Conservation (phyloP, 345 rosid species). For the Noccaea caerulescens region DNA sequence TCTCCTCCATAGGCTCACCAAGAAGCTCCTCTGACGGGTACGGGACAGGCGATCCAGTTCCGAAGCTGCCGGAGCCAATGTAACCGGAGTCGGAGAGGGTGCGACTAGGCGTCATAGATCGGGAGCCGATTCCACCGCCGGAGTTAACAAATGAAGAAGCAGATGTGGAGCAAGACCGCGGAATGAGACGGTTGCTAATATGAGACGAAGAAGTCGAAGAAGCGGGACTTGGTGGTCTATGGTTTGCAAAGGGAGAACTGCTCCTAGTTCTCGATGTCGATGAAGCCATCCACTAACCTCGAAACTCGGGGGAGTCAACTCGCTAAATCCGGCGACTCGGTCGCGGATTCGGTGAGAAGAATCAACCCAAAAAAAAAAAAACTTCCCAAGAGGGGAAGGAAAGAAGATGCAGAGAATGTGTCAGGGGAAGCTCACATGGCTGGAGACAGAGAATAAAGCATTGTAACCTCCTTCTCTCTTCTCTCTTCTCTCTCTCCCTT, state of each 20-base stretch:
- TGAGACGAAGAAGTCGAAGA: conserved; percentile 74
- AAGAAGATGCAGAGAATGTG: conserved; percentile 56
- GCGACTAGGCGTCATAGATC: conserved; percentile 84
- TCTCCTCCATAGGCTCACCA: conserved; percentile 65
- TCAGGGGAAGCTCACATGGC: conserved; percentile 88
- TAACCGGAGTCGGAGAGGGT: conserved; percentile 63
- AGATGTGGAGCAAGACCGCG: conserved; percentile 80
- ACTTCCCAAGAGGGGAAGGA: background rate
- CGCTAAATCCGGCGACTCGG: conserved; percentile 50
- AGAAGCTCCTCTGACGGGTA: conserved; percentile 72
- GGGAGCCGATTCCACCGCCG: conserved; percentile 54
- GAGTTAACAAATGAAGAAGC: conserved; percentile 56
- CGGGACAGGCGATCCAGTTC: conserved; percentile 53
- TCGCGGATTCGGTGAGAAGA: conserved; percentile 30
- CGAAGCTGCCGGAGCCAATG: conserved; percentile 50
- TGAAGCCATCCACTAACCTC: conserved; percentile 58
- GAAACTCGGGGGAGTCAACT: conserved; percentile 45
- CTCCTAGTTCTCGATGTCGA: conserved; percentile 88
- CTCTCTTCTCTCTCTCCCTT: background rate
- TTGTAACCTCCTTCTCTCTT: background rate
- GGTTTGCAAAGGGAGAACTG: conserved; percentile 77
- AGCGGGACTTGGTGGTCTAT: conserved; percentile 75
- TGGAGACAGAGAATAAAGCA: conserved; percentile 54
- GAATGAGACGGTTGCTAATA: conserved; percentile 55
- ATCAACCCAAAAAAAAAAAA: background rate